phyloP scores from a whole-genome alignment of 2,329 filamentous ascomycete species.

The Colletotrichum endophyticum region DNA sequence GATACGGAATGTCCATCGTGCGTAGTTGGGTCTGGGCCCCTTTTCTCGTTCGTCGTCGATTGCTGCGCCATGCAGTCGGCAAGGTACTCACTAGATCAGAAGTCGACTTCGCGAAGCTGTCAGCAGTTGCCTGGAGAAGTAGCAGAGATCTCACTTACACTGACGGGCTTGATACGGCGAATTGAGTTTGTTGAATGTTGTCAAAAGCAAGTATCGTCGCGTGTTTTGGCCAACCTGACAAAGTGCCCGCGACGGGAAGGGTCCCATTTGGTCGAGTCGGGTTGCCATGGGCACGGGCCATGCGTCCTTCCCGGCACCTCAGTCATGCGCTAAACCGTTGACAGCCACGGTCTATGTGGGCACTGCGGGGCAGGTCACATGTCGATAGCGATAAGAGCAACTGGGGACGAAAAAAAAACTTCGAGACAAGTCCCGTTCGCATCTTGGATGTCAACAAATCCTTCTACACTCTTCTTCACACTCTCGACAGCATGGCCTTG shows the following conservation, averaged over 20 bases:
- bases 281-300: constrained; percentile 13
- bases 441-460: not conserved
- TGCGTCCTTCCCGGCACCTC: not conserved
- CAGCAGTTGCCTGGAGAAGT: not conserved
- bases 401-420: constrained; percentile 18
- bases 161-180: not conserved
- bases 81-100: not conserved
- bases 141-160: not conserved
- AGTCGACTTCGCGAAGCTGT: not conserved
- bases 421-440: constrained; percentile 37
- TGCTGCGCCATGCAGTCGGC: not conserved
- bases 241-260: not conserved
- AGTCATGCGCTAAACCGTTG: not conserved
- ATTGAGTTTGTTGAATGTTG: not conserved
- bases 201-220: not conserved
- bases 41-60: not conserved
- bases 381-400: constrained; percentile 20
- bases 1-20: not conserved
- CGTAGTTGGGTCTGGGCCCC: not conserved
- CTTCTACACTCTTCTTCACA: constrained; percentile 20
- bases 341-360: not conserved
- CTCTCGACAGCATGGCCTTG: constrained; percentile 9
- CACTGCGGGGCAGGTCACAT: constrained; percentile 16
- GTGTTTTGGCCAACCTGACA: constrained; percentile 8
- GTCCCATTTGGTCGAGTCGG: constrained; percentile 12